Base-by-base conservation (phyloP, 495 filamentous ascomycete genomes). In the Penicillium dipodomyicola region DNA sequence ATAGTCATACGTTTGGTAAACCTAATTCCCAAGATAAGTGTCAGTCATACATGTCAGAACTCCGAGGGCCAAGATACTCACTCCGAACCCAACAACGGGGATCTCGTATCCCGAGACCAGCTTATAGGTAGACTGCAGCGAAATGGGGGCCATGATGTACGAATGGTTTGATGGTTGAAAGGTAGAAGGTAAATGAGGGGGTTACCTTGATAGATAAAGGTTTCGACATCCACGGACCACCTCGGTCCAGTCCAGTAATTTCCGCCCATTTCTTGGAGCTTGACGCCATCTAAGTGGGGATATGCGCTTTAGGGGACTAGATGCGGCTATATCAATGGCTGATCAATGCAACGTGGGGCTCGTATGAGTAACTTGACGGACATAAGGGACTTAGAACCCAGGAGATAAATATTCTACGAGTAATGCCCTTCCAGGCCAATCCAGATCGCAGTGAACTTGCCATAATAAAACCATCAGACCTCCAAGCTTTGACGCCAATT, bases 101-200 rank as follows among this genome's bases (percentile, higher is more conserved):
- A 95, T 91, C 54, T 91, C 83, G 67, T 86, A 86, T 52, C 90
- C 90, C 44, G 89, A 91, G 58, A 83, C 82, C 71, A 93, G 75
- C 64, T 83, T 85, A 60, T 85, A 74, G 37, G 79, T 87, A 14
- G 85, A 84, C 59, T 86, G 79, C 64, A 92, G 79, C 23, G 71
- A 78, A 33, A 87, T 72, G 10, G 72, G 61, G 4, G 86, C 71
- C 86, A 89, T 88, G 49, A 33, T 72, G 30, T 59, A 59, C 25
- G 19, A 50, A 46, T 27, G 23, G 30, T 33, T 20, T 30, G 20
- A 42, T 35, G 35, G 50, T 25, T 35, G 30, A 22, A 19, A 39
- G n/a, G 45, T 41, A n/a, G 32, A 30, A 46, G 9, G 22, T 1
- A 49, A 47, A 44, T 29, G n/a, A 10, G 29, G 20, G 42, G 23